phyloP scores from a whole-genome alignment of 2,329 filamentous ascomycete genomes.

The Ceratocystis huliohia region DNA sequence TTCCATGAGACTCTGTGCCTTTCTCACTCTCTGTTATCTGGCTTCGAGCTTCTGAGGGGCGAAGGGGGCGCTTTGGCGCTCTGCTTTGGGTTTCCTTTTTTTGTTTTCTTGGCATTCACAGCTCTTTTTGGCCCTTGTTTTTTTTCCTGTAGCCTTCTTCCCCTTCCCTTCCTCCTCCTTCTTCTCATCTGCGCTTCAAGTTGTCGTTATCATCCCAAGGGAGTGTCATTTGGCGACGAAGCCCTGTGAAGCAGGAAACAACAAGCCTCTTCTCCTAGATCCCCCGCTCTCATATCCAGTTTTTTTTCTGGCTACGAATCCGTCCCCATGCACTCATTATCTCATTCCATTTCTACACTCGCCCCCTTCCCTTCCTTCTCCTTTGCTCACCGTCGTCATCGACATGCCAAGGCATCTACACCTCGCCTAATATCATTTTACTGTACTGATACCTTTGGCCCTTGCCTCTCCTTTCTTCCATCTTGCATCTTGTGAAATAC shows the following conservation, averaged over 20 bases:
- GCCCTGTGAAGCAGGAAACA: background rate
- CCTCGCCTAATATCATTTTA: background rate
- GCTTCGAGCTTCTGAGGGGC: background rate
- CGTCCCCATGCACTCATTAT: background rate
- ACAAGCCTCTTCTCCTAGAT: background rate
- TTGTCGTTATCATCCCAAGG: slow-evolving; percentile 13
- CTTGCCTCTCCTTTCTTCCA: background rate
- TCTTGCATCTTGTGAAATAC: background rate
- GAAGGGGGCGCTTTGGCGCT: background rate
- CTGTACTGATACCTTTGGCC: slow-evolving; percentile 1
- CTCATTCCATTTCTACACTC: background rate
- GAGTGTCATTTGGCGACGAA: slow-evolving; percentile 9
- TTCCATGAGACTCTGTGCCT: background rate
- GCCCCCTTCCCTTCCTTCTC: background rate
- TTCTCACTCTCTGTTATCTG: background rate
- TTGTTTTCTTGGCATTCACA: slow-evolving; percentile 2
- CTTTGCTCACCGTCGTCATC: background rate
- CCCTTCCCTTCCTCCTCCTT: background rate
- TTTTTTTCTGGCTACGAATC: background rate
- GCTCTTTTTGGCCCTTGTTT: background rate
- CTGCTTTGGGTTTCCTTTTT: slow-evolving; percentile 5
- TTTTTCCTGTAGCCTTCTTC: background rate
- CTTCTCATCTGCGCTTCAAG: slow-evolving; percentile 9
- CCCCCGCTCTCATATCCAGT: background rate
- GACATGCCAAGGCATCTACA: background rate